Evolutionary conservation across 306 rosid genomes (phyloP), one percentile per base, ranked within the genome.

Genomic region (Abrus precatorius): DNA sequence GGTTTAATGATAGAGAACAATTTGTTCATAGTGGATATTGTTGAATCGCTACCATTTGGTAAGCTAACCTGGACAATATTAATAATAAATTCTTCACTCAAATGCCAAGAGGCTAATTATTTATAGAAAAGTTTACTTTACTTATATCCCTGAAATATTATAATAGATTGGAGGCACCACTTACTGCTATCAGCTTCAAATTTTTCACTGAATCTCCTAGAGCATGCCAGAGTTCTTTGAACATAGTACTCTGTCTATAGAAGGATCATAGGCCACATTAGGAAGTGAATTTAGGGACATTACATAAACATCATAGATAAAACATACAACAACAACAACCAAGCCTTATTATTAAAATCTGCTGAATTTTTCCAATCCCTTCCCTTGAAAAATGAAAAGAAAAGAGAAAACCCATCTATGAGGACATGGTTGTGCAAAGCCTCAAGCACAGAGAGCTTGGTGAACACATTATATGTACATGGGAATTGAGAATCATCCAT

Each of bases 1-100:
- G 91, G 87, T 77, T 91, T 84, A 94, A 91, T 94, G 13, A 88
- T 77, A 13, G 98, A 89, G 86, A 86, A 88, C 87, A 94, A 87
- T 11, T 80, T 75, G 69, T 91, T 94, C 97, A 92, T 92, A 34
- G 89, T 82, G 56, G 89, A 76, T 76, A 92, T 74, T 11, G 94
- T 94, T 55, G 88, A 82, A 45, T 91, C 91, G 52, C 97, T 94
- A 69, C 54, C 62, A 78, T 92, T 90, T 20, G 98, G 98, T 68
- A 94, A 88, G 87, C 98, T 94, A 82, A 94, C 92, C 98, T 92
- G 90, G 47, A 84, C 54, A 0, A 70, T 61, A 54, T 69, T 47
- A 56, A 69, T 27, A 7, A 12, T 14, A 78, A 30, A 53, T 38
- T 76, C 44, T 45, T 81, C 10, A 59, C 7, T 20, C 63, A 40